Evolutionary conservation across 805 yeast species (phyloP), one percentile per base, ranked within the genome.

Genomic region (Lipomyces yamanashiensis): DNA sequence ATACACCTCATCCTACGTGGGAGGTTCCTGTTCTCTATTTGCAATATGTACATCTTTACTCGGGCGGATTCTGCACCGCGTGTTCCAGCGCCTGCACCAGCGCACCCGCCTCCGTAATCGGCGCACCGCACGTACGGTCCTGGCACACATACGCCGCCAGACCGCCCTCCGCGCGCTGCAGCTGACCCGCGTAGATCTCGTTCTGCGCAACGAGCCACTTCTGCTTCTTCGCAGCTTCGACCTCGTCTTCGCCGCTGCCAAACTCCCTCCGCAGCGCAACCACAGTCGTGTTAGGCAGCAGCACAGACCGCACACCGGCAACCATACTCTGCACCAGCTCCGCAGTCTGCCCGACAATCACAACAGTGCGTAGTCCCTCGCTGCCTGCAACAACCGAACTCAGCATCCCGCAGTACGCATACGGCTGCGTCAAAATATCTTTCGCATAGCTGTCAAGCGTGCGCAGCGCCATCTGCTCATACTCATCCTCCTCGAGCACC

Each of bases 401-500:
- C 17, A 65, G 58, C 61, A 65, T 58, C 13, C 67, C 58, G 19
- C 59, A 39, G 39, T 47, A 61, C 41, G 57, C 61, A 23, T 48
- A 44, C 23, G 69, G 69, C 45, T 61, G 66, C 15, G 61, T 36
- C 19, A 52, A 15, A 7, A 66, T 58, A 34, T 64, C 68, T 36
- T 36, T 33, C 8, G 66, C 66, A 36, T 52, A 61, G 23, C 61
- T 60, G 33, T 52, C 58, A 21, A 58, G 50, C 49, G 69, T 58
- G 21, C 56, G 57, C n/a, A 40, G 28, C 19, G 68, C 69, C 44
- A 37, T 43, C 12, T 40, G 50, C 44, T 61, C 61, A 12, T 45
- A 64, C 19, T 57, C 58, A 12, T 43, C 52, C 33, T 71, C 62
- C 21, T 59, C 61, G 28, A 68, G 49, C 49, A 70, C 59, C n/a